These are phyloP conservation scores for Hymenotorrendiella dingleyae DNA, from an alignment of 2,329 filamentous ascomycete genomes.

Conservation along the genomic window DNA sequence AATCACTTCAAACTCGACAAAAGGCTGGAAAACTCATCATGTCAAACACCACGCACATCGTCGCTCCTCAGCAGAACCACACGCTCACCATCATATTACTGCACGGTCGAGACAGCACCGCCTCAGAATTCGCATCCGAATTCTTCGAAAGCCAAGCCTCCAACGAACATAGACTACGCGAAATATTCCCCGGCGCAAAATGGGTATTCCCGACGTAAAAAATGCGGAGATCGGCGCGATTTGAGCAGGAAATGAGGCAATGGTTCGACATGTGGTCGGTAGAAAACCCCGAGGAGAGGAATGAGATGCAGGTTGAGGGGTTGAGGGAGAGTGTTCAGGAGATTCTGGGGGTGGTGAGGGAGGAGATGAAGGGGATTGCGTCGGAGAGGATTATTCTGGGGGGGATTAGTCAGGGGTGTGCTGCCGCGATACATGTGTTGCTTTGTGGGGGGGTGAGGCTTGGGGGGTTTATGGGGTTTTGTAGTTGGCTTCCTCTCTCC, in stretches of 20 bases:
- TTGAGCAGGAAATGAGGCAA: conserved; percentile 31
- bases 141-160: conserved; percentile 35
- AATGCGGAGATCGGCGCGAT: conserved; percentile 25
- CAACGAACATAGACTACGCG: conserved; percentile 9
- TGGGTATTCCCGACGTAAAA: conserved; percentile 20
- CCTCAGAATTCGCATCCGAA: conserved; percentile 35
- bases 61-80: conserved; percentile 25
- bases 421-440: conserved; percentile 35
- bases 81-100: conserved; percentile 42
- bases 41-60: too few species aligned
- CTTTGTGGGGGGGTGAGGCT: conserved; percentile 27
- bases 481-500: conserved; percentile 32
- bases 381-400: conserved; percentile 38
- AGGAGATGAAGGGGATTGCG: conserved; percentile 32
- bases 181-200: conserved; percentile 16
- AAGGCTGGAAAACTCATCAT: too few species aligned
- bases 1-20: too few species aligned
- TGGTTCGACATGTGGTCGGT: conserved; percentile 49
- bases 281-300: conserved; percentile 34
- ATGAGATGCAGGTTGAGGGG: conserved; percentile 38
- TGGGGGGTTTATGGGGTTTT: conserved; percentile 36
- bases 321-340: conserved; percentile 34
- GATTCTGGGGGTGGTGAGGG: conserved; percentile 30
- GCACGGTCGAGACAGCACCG: conserved; percentile 38
- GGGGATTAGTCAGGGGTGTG: conserved; percentile 42